These are phyloP conservation scores for Tolypocladium endophyticum DNA, from an alignment of 2,329 filamentous ascomycete genomes.

Conservation along the genomic window DNA sequence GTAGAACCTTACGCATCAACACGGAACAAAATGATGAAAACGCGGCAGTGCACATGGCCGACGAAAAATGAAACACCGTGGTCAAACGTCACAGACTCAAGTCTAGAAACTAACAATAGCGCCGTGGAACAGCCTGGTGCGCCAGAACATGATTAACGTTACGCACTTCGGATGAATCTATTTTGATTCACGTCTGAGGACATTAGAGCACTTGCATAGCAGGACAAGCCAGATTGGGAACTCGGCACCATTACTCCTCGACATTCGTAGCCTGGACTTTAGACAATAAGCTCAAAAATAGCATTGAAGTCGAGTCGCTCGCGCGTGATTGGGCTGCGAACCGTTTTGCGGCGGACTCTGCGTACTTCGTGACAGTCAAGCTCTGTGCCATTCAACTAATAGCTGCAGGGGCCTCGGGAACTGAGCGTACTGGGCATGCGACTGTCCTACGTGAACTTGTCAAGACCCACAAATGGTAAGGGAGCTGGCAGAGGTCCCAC, in stretches of 20 bases:
- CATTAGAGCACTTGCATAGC: too few relatives aligned
- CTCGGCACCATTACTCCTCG: not conserved
- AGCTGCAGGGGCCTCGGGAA: constrained; percentile 36
- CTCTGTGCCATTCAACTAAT: not conserved
- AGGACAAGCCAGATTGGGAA: too few relatives aligned
- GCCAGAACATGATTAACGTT: too few relatives aligned
- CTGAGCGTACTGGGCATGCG: constrained; percentile 36
- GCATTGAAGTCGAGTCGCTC: not conserved
- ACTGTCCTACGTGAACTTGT: constrained; percentile 31
- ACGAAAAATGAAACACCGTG: too few relatives aligned
- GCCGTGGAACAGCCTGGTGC: too few relatives aligned
- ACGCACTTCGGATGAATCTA: too few relatives aligned
- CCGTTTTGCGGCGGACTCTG: not conserved
- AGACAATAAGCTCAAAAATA: not conserved
- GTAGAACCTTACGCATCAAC: too few relatives aligned
- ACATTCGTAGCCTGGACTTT: not conserved
- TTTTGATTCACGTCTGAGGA: too few relatives aligned
- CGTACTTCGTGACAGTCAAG: not conserved
- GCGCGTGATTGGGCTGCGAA: not conserved
- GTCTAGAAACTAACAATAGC: too few relatives aligned
- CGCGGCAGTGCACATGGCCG: too few relatives aligned
- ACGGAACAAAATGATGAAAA: too few relatives aligned
- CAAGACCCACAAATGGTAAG: constrained; percentile 47
- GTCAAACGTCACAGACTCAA: too few relatives aligned
- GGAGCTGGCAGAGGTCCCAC: constrained; percentile 40